Evolutionary conservation across 768 basidiomycete species (phyloP).

Genomic region (Tylopilus subfusipes): DNA sequence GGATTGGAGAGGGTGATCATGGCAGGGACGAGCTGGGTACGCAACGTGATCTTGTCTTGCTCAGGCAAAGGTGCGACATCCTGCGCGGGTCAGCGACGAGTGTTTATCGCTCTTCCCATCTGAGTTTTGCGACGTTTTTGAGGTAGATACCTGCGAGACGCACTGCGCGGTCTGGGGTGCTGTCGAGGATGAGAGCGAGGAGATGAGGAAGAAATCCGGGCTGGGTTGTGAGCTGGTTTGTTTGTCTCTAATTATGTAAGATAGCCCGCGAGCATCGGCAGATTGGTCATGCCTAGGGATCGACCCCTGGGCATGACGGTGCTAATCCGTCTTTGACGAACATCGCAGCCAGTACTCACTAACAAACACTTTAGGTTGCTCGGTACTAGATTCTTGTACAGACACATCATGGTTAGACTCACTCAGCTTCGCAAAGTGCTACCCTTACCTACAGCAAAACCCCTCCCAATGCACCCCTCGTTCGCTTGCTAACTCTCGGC

Average conservation of each 20-base stretch:
- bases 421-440: conserved; percentile 23
- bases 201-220: conserved; percentile 78
- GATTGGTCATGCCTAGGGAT: too few relatives aligned
- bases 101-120: conserved; percentile 69
- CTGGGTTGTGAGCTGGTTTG: conserved; percentile 60
- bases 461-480: conserved; percentile 15
- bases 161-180: conserved; percentile 60
- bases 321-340: conserved; percentile 32
- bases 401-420: conserved; percentile 34
- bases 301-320: too few relatives aligned
- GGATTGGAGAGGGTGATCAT: conserved; percentile 84
- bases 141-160: conserved; percentile 87
- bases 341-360: conserved; percentile 30
- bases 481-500: conserved; percentile 22
- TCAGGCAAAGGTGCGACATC: conserved; percentile 70
- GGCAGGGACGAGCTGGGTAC: conserved; percentile 77
- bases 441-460: conserved; percentile 17
- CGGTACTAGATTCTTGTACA: conserved; percentile 31
- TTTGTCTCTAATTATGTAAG: too few relatives aligned
- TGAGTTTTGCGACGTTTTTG: conserved; percentile 83
- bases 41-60: conserved; percentile 69
- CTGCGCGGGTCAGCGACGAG: conserved; percentile 32
- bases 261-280: too few relatives aligned
- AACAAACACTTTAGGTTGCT: conserved; percentile 32
- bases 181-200: conserved; percentile 71